A percentile compares a stretch with the other conserved stretches of the same genome.
Conservation (phyloP, 257 asterid genomes). For the Eucommia ulmoides region DNA sequence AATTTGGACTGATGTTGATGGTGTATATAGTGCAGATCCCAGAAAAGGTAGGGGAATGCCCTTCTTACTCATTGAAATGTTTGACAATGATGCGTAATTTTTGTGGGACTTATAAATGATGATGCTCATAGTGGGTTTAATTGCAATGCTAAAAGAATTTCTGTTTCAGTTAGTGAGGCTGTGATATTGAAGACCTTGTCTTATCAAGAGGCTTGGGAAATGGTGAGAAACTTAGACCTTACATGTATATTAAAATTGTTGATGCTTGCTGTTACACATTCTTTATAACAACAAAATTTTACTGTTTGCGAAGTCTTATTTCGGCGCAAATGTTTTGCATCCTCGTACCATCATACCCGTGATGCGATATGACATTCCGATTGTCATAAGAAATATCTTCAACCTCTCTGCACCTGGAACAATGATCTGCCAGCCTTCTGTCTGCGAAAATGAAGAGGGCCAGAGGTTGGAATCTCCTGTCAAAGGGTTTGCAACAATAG, state of each 20-base stretch:
- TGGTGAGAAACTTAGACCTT: slow-evolving; percentile 42
- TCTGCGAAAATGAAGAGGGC: slow-evolving; percentile 34
- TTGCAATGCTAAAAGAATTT: background rate
- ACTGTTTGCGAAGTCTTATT: slow-evolving; percentile 66
- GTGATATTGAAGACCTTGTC: slow-evolving; percentile 80
- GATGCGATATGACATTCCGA: slow-evolving; percentile 91
- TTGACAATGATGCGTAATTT: background rate
- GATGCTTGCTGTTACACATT: slow-evolving; percentile 9
- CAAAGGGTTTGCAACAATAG: slow-evolving; percentile 98
- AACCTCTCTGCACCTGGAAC: slow-evolving; percentile 94
- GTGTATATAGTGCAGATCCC: slow-evolving; percentile 97
- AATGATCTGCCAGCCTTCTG: slow-evolving; percentile 51
- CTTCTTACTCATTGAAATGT: background rate
- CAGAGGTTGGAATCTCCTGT: slow-evolving; percentile 49
- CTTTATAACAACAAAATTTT: slow-evolving; percentile 14
- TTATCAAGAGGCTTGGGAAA: slow-evolving; percentile 99
- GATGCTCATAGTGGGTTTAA: background rate
- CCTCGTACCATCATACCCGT: slow-evolving; percentile 98
- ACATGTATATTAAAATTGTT: slow-evolving; percentile 7
- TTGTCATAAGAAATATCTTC: slow-evolving; percentile 93
- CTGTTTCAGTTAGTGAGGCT: slow-evolving; percentile 80
- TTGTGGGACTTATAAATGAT: too few relatives aligned
- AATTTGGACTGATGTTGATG: slow-evolving; percentile 98
- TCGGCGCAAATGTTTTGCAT: slow-evolving; percentile 96
- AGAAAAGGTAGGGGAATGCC: slow-evolving; percentile 54